phyloP scores from a whole-genome alignment of 179 eudicot genomes.

The Drosera spatulata region DNA sequence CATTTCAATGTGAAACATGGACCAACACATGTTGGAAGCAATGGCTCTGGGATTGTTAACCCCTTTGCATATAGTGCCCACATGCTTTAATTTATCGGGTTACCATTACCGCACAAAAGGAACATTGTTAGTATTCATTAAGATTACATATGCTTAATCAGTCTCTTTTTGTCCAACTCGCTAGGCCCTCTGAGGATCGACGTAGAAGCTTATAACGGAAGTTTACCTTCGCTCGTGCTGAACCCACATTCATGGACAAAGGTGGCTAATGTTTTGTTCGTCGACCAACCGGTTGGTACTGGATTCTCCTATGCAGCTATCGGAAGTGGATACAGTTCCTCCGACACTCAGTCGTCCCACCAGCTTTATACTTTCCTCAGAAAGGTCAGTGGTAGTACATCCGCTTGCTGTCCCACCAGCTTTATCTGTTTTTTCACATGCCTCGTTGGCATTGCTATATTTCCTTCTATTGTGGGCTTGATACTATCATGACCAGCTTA shows the following conservation, averaged over 20 bases:
- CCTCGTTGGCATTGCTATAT: too few species aligned
- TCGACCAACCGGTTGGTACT: conserved; percentile 21
- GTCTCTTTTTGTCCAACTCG: background rate
- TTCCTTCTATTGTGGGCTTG: too few species aligned
- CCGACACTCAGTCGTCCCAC: conserved; percentile 9
- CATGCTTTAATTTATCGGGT: too few species aligned
- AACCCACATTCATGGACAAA: conserved; percentile 35
- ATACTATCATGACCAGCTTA: too few species aligned
- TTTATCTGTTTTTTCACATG: too few species aligned
- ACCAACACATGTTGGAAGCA: too few species aligned
- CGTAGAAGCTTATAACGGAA: conserved; percentile 4
- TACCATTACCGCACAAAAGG: too few species aligned
- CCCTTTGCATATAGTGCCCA: too few species aligned
- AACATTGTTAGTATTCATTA: background rate
- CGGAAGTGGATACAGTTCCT: conserved; percentile 9
- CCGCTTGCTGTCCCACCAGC: too few species aligned
- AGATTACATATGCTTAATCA: background rate
- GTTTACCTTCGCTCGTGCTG: conserved; percentile 9
- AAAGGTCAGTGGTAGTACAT: conserved; percentile 10
- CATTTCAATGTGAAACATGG: too few species aligned
- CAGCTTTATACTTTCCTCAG: conserved; percentile 9
- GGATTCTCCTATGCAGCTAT: conserved; percentile 17
- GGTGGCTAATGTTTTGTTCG: conserved; percentile 20
- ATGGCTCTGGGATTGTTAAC: too few species aligned
- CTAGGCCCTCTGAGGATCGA: conserved; percentile 24